These are phyloP conservation scores for Austroboletus niveus DNA, from an alignment of 1,284 basidiomycete genomes.

Conservation along the genomic window DNA sequence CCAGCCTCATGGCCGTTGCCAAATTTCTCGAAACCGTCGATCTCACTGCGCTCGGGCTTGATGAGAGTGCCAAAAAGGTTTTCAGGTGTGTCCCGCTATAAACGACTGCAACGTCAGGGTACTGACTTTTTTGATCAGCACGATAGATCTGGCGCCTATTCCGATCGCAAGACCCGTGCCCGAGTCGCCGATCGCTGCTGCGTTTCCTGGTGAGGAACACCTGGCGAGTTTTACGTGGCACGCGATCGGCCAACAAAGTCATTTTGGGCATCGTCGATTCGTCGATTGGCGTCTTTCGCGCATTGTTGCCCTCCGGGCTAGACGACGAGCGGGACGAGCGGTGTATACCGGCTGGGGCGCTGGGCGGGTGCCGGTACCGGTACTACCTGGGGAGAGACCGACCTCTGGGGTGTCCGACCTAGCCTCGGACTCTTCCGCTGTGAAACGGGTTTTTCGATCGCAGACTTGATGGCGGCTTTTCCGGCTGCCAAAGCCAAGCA, in stretches of 20 bases:
- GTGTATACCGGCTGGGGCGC: too few relatives aligned
- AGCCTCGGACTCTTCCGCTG: conserved; percentile 49
- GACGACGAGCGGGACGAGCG: conserved; percentile 31
- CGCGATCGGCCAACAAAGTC: conserved; percentile 58
- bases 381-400: too few relatives aligned
- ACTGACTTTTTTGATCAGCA: conserved; percentile 39
- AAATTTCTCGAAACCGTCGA: conserved; percentile 94
- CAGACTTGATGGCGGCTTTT: conserved; percentile 70
- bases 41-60: conserved; percentile 76
- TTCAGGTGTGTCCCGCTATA: background rate
- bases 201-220: background rate
- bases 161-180: conserved; percentile 41
- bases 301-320: conserved; percentile 46
- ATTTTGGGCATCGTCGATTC: conserved; percentile 84
- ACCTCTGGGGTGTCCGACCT: too few relatives aligned
- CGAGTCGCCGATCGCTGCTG: conserved; percentile 20
- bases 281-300: conserved; percentile 76
- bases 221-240: conserved; percentile 63
- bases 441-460: conserved; percentile 79
- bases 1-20: conserved; percentile 91
- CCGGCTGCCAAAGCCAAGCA: conserved; percentile 40
- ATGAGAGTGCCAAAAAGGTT: conserved; percentile 54
- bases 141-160: conserved; percentile 76
- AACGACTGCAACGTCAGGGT: too few relatives aligned
- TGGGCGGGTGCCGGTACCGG: too few relatives aligned